Base-by-base conservation (phyloP, 345 rosid species). In the Brassica incana region DNA sequence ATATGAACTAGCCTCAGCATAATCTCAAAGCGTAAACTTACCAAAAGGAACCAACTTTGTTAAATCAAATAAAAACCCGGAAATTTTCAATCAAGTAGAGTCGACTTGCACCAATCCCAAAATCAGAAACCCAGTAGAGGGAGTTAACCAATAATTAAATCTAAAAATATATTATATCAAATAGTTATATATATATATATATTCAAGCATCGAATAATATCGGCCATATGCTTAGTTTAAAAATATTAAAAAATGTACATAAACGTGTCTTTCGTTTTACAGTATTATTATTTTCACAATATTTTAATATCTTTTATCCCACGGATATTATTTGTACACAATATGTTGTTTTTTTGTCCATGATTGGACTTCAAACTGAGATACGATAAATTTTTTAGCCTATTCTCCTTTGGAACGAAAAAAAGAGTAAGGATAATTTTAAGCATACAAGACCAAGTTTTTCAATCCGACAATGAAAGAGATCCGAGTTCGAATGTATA, bases 391-490 rank as follows among this genome's bases (percentile, higher is more conserved):
- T n/a, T 20, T 20, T 20, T 20, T 20, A 20, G 23, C 23, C 23
- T 20, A 20, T 20, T 20, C 23, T 20, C 23, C 23, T 20, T 20
- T 20, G 23, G 23, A 20, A 54, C 6, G 35, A 27, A n/a, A 54
- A 35, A 29, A 3, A 29, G 30, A 29, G 32, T 29, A 29, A 29
- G 32, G 32, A 29, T 0, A 0, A 6, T 50, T 52, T 69, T 12
- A 50, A 18, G 18, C 74, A 60, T 35, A 40, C 30, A 61, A 50
- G 29, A 76, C 45, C 3, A 16, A 11, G 60, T 65, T 20, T 78
- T 9, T 59, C 4, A 78, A 65, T 40, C 72, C 33, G 23, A 58
- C 68, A 36, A 40, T 18, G 72, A n/a, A 60, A 73, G 82, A 32
- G 40, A 67, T 52, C 29, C 14, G 25, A 16, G 60, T 78, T 65